Evolutionary conservation across 2,329 filamentous ascomycete genomes (phyloP).

Genomic region (Exophiala oligosperma): DNA sequence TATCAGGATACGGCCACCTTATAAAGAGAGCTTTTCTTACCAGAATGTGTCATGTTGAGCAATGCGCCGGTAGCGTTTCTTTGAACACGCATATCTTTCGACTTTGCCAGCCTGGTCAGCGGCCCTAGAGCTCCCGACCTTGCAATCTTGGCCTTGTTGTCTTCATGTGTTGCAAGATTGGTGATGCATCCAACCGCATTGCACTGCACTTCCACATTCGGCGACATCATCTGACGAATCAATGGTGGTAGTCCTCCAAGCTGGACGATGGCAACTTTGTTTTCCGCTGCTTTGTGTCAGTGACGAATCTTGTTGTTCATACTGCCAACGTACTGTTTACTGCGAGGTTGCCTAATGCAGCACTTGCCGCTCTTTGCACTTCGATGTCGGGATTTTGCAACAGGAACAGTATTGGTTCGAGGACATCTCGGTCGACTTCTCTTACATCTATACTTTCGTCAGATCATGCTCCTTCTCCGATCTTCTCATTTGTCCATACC

Average conservation of each 20-base stretch:
- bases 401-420: constrained; percentile 93
- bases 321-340: constrained; percentile 75
- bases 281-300: constrained; percentile 73
- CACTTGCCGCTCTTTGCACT: constrained; percentile 93
- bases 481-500: constrained; percentile 54
- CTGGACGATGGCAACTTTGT: constrained; percentile 94
- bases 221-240: constrained; percentile 97
- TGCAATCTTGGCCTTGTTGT: constrained; percentile 98
- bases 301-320: constrained; percentile 25
- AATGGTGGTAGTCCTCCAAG: constrained; percentile 86
- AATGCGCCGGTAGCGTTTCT: constrained; percentile 94
- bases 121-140: constrained; percentile 89
- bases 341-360: constrained; percentile 90
- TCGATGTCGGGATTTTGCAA: constrained; percentile 95
- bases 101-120: constrained; percentile 88
- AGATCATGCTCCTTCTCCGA: constrained; percentile 9
- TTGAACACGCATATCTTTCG: constrained; percentile 97
- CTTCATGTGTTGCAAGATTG: constrained; percentile 95
- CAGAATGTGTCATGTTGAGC: constrained; percentile 98
- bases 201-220: constrained; percentile 97
- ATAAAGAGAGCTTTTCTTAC: constrained; percentile 52
- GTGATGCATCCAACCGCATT: constrained; percentile 99
- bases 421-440: constrained; percentile 90
- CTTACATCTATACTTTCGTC: constrained; percentile 73
- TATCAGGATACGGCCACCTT: constrained; percentile 1